phyloP scores from a whole-genome alignment of 164 flowering plant species.

The Akebia trifoliata region DNA sequence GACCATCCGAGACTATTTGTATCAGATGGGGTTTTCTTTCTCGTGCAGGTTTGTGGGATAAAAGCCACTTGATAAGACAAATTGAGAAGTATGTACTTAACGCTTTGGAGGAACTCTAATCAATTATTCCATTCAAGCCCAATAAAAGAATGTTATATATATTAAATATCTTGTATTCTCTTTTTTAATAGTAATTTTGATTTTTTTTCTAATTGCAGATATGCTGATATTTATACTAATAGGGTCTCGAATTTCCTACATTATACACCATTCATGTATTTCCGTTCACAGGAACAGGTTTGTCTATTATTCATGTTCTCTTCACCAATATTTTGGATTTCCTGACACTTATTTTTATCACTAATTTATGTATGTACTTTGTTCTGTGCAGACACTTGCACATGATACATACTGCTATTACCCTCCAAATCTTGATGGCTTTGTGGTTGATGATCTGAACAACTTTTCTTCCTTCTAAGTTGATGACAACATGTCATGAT shows the following conservation, averaged over 20 bases:
- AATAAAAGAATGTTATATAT: background rate
- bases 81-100: conserved; percentile 68
- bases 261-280: conserved; percentile 94
- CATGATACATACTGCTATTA: conserved; percentile 57
- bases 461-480: background rate
- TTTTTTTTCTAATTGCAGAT: conserved; percentile 42
- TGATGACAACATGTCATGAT: background rate
- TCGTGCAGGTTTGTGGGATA: conserved; percentile 95
- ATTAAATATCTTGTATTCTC: background rate
- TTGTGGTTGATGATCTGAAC: conserved; percentile 2
- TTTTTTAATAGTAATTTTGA: background rate
- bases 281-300: conserved; percentile 96
- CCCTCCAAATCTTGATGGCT: conserved; percentile 15
- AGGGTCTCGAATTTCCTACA: conserved; percentile 95
- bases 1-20: too few species aligned
- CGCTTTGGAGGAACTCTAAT: background rate
- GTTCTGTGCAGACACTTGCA: conserved; percentile 68
- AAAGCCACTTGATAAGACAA: conserved; percentile 94
- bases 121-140: background rate
- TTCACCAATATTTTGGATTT: conserved; percentile 1
- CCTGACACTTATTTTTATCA: background rate
- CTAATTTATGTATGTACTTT: background rate
- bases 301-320: background rate
- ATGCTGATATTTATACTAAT: conserved; percentile 97
- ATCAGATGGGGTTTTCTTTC: conserved; percentile 96